These are phyloP conservation scores for Coniella lustricola DNA, from an alignment of 2,329 filamentous ascomycete genomes.

Conservation along the genomic window DNA sequence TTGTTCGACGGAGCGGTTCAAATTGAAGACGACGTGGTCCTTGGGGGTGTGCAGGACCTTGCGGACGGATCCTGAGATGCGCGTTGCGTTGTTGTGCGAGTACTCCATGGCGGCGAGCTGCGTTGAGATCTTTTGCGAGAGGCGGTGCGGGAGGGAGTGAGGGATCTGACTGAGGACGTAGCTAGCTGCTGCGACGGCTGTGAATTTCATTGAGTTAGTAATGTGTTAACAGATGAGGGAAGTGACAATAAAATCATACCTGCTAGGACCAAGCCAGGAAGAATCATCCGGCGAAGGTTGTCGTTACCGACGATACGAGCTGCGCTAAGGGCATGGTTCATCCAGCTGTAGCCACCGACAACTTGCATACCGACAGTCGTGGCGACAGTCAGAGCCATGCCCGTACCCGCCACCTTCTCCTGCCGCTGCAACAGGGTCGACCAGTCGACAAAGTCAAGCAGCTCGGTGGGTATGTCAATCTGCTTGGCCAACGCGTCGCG, in stretches of 20 bases:
- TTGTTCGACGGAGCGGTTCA: conserved; percentile 81
- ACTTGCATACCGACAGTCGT: conserved; percentile 77
- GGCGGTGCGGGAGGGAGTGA: conserved; percentile 75
- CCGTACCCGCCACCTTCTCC: conserved; percentile 89
- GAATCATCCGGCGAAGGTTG: conserved; percentile 70
- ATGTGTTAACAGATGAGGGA: no score
- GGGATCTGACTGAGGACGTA: conserved; percentile 87
- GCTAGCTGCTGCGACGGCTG: conserved; percentile 66
- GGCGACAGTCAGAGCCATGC: conserved; percentile 88
- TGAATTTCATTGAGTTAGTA: no score
- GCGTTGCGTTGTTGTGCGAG: conserved; percentile 77
- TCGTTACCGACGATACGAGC: conserved; percentile 74
- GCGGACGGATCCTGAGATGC: conserved; percentile 79
- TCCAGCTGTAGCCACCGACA: conserved; percentile 78
- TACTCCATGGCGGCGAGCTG: conserved; percentile 83
- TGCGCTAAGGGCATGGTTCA: conserved; percentile 78
- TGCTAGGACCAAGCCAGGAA: conserved; percentile 72
- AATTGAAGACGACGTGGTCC: conserved; percentile 73
- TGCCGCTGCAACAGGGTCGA: conserved; percentile 76
- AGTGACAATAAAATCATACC: conserved; percentile 48
- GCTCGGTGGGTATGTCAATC: conserved; percentile 78
- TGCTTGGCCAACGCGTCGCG: conserved; percentile 76
- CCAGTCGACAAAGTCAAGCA: conserved; percentile 91
- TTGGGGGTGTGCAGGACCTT: conserved; percentile 84
- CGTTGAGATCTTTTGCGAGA: conserved; percentile 75